Conservation (phyloP, 768 basidiomycete genomes). For the Grammothele lineata region DNA sequence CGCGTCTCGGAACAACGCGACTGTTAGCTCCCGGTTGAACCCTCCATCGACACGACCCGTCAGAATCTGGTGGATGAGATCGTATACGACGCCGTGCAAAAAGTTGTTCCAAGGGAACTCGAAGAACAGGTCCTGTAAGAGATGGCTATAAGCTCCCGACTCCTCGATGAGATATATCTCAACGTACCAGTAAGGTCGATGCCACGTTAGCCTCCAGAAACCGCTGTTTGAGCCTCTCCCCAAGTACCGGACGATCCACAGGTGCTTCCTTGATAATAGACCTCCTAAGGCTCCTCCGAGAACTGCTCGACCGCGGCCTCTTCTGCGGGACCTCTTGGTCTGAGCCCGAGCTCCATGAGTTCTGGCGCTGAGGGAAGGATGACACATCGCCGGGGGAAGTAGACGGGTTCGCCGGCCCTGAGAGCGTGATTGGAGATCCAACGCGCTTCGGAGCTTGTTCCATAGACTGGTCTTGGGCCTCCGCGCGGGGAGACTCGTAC, state of each 20-base stretch:
- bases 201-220: constrained; percentile 75
- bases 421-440: constrained; percentile 2
- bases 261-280: constrained; percentile 28
- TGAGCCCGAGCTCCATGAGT: constrained; percentile 24
- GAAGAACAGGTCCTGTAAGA: constrained; percentile 83
- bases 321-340: constrained; percentile 28
- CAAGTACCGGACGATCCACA: constrained; percentile 49
- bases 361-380: constrained; percentile 19
- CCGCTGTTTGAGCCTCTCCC: constrained; percentile 75
- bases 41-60: constrained; percentile 83
- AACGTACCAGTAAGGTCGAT: constrained; percentile 72
- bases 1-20: constrained; percentile 85
- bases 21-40: constrained; percentile 77
- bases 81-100: constrained; percentile 93
- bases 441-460: constrained; percentile 2
- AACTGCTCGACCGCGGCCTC: constrained; percentile 38
- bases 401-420: constrained; percentile 14
- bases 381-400: constrained; percentile 18
- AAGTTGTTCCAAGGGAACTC: constrained; percentile 98
- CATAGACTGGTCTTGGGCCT: too few species aligned
- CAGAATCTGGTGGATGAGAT: constrained; percentile 91
- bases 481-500: constrained; percentile 39
- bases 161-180: background rate
- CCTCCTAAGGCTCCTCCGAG: constrained; percentile 55
- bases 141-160: background rate